A percentile compares a stretch with the other conserved stretches of the same genome.
Evolutionary conservation across 345 rosid species (phyloP).

Genomic region (Draba incana): DNA sequence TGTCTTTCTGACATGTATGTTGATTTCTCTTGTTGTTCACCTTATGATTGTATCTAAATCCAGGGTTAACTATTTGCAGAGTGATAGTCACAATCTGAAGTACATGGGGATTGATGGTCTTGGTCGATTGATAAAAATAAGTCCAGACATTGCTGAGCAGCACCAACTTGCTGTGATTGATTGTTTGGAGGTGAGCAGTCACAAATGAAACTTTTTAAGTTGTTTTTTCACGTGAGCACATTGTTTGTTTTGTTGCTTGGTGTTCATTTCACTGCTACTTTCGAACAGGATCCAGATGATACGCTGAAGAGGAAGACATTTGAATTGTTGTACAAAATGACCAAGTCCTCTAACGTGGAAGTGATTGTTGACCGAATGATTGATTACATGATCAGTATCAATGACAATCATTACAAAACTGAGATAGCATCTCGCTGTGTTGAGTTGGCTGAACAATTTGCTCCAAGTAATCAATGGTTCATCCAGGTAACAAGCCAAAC

Average conservation of each 20-base stretch:
- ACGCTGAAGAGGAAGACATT: constrained; percentile 95
- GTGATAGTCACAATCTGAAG: constrained; percentile 93
- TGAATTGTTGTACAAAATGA: constrained; percentile 93
- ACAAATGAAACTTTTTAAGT: background rate
- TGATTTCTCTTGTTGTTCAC: background rate
- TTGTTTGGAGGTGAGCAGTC: constrained; percentile 87
- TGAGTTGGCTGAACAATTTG: constrained; percentile 97
- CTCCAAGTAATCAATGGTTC: constrained; percentile 98
- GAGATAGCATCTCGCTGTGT: constrained; percentile 97
- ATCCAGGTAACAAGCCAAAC: constrained; percentile 65
- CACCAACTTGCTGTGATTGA: constrained; percentile 98
- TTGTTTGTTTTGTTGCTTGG: constrained; percentile 14
- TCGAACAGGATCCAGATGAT: constrained; percentile 93
- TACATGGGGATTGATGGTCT: constrained; percentile 98
- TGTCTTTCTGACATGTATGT: constrained; percentile 21
- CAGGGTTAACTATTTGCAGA: constrained; percentile 55
- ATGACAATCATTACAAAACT: constrained; percentile 93
- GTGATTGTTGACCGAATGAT: constrained; percentile 99
- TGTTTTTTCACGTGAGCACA: background rate
- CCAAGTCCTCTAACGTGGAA: constrained; percentile 95
- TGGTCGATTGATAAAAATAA: constrained; percentile 85
- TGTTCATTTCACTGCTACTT: constrained; percentile 26
- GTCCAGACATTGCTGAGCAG: constrained; percentile 95
- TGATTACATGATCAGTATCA: constrained; percentile 94
- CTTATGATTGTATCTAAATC: constrained; percentile 22